These are phyloP conservation scores for Nasturtium officinale DNA, from an alignment of 345 rosid genomes.

Conservation along the genomic window DNA sequence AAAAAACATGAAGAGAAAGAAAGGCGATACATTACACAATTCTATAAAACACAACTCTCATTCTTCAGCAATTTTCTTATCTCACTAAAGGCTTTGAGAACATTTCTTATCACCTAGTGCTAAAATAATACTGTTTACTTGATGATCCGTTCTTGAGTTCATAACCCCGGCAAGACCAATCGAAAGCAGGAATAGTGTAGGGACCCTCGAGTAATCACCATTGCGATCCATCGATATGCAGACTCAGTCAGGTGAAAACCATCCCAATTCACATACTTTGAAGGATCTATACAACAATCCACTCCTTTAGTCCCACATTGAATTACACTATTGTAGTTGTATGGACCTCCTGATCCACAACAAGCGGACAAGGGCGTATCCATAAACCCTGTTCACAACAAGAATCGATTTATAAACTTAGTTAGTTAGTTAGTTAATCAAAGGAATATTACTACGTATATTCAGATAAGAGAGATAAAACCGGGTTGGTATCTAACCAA, in stretches of 20 bases:
- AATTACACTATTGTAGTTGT: slow-evolving; percentile 34
- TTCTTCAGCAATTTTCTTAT: not conserved
- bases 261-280: slow-evolving; percentile 48
- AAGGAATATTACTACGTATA: not conserved
- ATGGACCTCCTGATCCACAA: slow-evolving; percentile 50
- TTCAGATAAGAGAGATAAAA: not conserved
- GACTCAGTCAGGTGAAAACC: slow-evolving; percentile 49
- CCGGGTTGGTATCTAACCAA: slow-evolving; percentile 35
- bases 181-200: slow-evolving; percentile 15
- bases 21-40: no score
- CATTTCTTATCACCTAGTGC: slow-evolving; percentile 3
- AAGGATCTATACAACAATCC: slow-evolving; percentile 44
- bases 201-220: slow-evolving; percentile 32
- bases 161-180: slow-evolving; percentile 19
- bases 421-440: not conserved
- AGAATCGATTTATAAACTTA: not conserved
- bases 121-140: not conserved
- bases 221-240: slow-evolving; percentile 32
- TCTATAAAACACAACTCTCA: not conserved
- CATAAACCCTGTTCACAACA: slow-evolving; percentile 46
- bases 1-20: no score
- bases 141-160: slow-evolving; percentile 13
- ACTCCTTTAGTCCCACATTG: slow-evolving; percentile 40
- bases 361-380: slow-evolving; percentile 42
- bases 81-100: not conserved